Base-by-base conservation (phyloP, 2,329 filamentous ascomycete species). In the Lizonia empirigonia region DNA sequence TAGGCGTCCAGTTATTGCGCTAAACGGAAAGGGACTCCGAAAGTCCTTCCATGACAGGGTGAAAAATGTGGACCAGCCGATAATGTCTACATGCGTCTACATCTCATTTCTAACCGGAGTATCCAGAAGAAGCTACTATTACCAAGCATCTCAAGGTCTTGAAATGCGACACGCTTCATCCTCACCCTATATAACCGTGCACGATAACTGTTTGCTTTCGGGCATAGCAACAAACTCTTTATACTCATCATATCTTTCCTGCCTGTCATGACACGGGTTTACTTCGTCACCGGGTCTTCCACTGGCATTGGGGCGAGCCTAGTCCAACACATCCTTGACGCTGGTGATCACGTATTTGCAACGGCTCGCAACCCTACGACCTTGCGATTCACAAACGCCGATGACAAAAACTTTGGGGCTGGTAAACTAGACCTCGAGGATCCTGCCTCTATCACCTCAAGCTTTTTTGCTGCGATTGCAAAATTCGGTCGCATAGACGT, bases 401-500 rank as follows among this genome's bases (percentile, higher is more conserved):
- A 63, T 37, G 27, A 58, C 22, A 24, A 60, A 36, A 72, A 71
- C 40, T 62, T 80, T 26, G 71, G 81, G 54, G 79, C 78, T 53
- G 61, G 80, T 2, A 60, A 66, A 1, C 65, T 82, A 1, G 79
- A 82, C 48, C 79, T 82, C 2, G 80, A 76, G 0, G 78, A 73
- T 0, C 51, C 55, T 0, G 18, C 42, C 0, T 73, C 74, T 1
- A 73, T 80, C 44, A 57, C 73, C 12, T 44, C 50, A 1, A 75
- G 76, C 0, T 58, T 80, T 12, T 19, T 44, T 0, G 55, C 63
- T 0, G 88, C 89, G 64, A 86, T 92, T 71, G 77, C 87, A 74
- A 79, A 79, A 40, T 92, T 85, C 69, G 88, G 91, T 65, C 89
- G 91, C 1, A 72, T 80, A 45, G 64, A 75, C n/a, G 47, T 56